Conservation (phyloP, 768 basidiomycete genomes). For the Podaxis sp. region DNA sequence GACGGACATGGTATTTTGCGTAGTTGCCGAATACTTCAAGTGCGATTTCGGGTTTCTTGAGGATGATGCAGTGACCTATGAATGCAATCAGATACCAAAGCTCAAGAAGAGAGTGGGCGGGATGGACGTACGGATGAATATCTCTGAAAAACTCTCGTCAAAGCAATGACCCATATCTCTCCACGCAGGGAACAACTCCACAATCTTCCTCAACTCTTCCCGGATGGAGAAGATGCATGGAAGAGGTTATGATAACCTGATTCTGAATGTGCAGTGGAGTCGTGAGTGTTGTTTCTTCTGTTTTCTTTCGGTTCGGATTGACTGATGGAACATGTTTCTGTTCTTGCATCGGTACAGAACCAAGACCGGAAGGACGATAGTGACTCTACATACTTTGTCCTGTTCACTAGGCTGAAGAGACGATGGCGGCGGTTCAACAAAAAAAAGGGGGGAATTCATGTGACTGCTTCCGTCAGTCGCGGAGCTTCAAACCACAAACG, state of each 20-base stretch:
- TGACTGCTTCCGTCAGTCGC: no score
- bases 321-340: neutral
- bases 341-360: slow-evolving; percentile 23
- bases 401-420: neutral
- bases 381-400: slow-evolving; percentile 10
- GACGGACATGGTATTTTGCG: slow-evolving; percentile 54
- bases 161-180: slow-evolving; percentile 42
- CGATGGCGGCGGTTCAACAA: no score
- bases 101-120: neutral
- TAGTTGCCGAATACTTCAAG: slow-evolving; percentile 61
- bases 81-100: neutral
- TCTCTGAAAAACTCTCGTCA: slow-evolving; percentile 37
- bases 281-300: slow-evolving; percentile 36
- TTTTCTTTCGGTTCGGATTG: neutral
- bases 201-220: slow-evolving; percentile 47
- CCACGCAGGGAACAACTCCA: slow-evolving; percentile 49
- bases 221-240: slow-evolving; percentile 91
- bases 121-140: slow-evolving; percentile 51
- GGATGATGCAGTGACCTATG: slow-evolving; percentile 61
- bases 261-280: slow-evolving; percentile 65
- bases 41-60: slow-evolving; percentile 53
- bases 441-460: no score
- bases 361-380: slow-evolving; percentile 34
- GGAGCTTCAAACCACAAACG: no score
- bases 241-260: slow-evolving; percentile 89